Evolutionary conservation across 2,329 filamentous ascomycete species (phyloP), one percentile per base, ranked within the genome.

Genomic region (Aspergillus uvarum): DNA sequence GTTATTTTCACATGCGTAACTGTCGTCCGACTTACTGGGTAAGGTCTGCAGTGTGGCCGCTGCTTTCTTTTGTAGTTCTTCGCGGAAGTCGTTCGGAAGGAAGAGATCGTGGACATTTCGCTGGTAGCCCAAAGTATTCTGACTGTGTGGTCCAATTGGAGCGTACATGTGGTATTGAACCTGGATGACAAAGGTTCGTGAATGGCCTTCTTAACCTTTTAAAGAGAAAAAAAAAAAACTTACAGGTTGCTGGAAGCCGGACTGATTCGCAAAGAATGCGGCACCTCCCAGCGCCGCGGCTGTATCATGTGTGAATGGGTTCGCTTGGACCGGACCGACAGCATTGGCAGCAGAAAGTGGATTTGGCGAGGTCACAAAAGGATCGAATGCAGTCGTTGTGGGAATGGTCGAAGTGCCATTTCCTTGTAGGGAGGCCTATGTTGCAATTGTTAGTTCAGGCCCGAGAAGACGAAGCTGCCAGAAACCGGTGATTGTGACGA

Each of bases 91-190:
- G 69, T 96, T 93, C 0, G 92, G 87, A 47, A 98, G 85, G 75
- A 99, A 99, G 65, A 98, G 91, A 71, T 98, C 93, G 71, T 96
- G 91, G 1, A 91, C 87, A 59, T 89, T 88, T 60, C 91, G 87
- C 73, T 99, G 94, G 71, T 96, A 96, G 2, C 89, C 87, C 65
- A 90, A 82, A 31, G 96, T 82, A 64, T 92, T 92, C 63, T 94
- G 90, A 61, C 87, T 86, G 72, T 92, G 86, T n/a, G 91, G 88
- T 5, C 91, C 92, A 59, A 93, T 85, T 0, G 93, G 92, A 32
- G 92, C 91, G 75, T 99, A 99, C 12, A 96, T 83, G 74, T 99
- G 95, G 74, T 97, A 96, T 80, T 94, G 90, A 5, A 92, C 84
- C 87, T 89, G 62, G n/a, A 50, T 8, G 29, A 21, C 12, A 21